These are phyloP conservation scores for Ophiobolus disseminans DNA, from an alignment of 2,329 filamentous ascomycete genomes.

Conservation along the genomic window DNA sequence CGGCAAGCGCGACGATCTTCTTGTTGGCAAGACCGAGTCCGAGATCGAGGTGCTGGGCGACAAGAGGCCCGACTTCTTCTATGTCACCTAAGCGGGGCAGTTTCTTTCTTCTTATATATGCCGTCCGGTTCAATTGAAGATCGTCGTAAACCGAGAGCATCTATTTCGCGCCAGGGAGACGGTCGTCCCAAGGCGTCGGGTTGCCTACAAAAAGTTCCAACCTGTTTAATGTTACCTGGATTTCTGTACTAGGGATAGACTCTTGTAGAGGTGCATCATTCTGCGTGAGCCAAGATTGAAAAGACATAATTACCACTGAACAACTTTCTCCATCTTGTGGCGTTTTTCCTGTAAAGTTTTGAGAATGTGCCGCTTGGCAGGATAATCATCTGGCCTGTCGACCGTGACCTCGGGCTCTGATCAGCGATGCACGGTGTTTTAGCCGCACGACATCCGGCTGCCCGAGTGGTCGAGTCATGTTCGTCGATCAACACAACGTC, in stretches of 20 bases:
- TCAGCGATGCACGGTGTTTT: neutral
- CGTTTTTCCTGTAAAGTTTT: neutral
- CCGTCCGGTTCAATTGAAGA: neutral
- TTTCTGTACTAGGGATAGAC: neutral
- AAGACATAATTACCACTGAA: too few species aligned
- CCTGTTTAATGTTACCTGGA: neutral
- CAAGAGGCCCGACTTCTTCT: constrained; percentile 71
- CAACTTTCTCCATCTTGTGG: too few species aligned
- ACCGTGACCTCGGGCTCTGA: constrained; percentile 2
- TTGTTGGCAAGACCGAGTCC: constrained; percentile 68
- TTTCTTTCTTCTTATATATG: neutral
- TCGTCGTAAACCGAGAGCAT: neutral
- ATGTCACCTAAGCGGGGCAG: constrained; percentile 63
- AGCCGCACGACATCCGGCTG: constrained; percentile 8
- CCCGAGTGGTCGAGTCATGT: too few species aligned
- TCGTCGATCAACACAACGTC: too few species aligned
- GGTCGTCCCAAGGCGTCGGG: neutral
- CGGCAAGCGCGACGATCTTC: constrained; percentile 70
- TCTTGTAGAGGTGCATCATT: neutral
- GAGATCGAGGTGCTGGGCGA: constrained; percentile 75
- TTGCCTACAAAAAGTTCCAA: too few species aligned
- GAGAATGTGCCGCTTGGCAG: neutral
- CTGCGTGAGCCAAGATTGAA: too few species aligned
- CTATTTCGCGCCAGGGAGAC: neutral
- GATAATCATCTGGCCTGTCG: neutral